phyloP scores from a whole-genome alignment of 768 basidiomycete genomes.

The Lentinula edodes region DNA sequence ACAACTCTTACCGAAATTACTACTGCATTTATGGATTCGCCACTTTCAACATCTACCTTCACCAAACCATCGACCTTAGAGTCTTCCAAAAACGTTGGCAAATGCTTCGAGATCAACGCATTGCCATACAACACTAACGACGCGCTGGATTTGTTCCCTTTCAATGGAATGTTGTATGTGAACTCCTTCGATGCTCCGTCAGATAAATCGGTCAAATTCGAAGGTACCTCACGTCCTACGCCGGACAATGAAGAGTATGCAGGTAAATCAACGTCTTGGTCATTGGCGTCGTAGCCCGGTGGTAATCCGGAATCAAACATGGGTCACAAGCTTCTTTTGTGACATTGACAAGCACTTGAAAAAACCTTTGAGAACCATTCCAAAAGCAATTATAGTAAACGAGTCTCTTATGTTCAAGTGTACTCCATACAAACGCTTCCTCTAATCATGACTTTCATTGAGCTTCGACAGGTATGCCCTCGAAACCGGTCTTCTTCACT shows the following conservation, averaged over 20 bases:
- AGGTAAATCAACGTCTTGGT: neutral
- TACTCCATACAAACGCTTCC: no score
- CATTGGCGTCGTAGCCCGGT: neutral
- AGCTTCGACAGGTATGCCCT: no score
- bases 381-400: no score
- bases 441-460: no score
- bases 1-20: slow-evolving; percentile 29
- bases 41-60: slow-evolving; percentile 10
- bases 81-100: slow-evolving; percentile 16
- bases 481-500: no score
- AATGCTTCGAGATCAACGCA: slow-evolving; percentile 21
- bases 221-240: neutral
- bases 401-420: no score
- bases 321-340: neutral
- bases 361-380: no score
- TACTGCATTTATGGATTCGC: slow-evolving; percentile 33
- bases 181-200: neutral
- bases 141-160: slow-evolving; percentile 24
- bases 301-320: neutral
- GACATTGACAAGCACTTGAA: no score
- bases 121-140: slow-evolving; percentile 33
- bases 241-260: slow-evolving; percentile 1
- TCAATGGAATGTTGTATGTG: neutral
- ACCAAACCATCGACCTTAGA: slow-evolving; percentile 14
- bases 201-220: neutral